phyloP scores from a whole-genome alignment of 768 basidiomycete genomes.

The Russula foetens region DNA sequence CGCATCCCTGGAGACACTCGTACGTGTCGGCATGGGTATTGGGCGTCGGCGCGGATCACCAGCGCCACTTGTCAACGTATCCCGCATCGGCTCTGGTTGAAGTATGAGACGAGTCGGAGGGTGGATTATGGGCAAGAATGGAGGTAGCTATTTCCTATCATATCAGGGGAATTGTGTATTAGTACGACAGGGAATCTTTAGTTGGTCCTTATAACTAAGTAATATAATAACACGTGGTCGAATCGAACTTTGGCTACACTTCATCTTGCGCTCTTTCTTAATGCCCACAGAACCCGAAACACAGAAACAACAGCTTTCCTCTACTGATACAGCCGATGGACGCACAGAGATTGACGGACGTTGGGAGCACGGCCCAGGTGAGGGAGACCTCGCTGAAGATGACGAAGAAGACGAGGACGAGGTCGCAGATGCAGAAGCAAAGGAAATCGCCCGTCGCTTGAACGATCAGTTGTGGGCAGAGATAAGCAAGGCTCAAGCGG shows the following conservation, averaged over 20 bases:
- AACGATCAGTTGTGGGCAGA: slow-evolving; percentile 77
- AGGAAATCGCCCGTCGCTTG: slow-evolving; percentile 63
- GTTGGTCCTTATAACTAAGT: too few relatives aligned
- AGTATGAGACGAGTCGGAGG: not conserved
- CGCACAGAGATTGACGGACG: not conserved
- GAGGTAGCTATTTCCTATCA: not conserved
- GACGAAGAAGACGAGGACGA: slow-evolving; percentile 47
- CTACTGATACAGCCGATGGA: not conserved
- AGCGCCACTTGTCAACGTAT: not conserved
- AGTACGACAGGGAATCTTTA: too few relatives aligned
- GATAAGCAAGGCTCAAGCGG: slow-evolving; percentile 54
- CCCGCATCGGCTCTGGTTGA: not conserved
- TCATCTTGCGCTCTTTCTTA: not conserved
- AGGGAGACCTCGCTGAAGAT: not conserved
- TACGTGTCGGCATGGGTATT: slow-evolving; percentile 82
- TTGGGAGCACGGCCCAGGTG: not conserved
- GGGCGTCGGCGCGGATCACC: slow-evolving; percentile 34
- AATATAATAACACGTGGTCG: too few relatives aligned
- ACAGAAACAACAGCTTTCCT: not conserved
- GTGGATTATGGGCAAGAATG: too few relatives aligned
- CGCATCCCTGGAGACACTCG: slow-evolving; percentile 83
- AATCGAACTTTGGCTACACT: too few relatives aligned
- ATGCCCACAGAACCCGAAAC: not conserved
- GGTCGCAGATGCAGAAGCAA: slow-evolving; percentile 57
- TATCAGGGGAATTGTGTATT: too few relatives aligned